phyloP scores from a whole-genome alignment of 192 early-diverging fungal species.

The Rhizophagus sp. region DNA sequence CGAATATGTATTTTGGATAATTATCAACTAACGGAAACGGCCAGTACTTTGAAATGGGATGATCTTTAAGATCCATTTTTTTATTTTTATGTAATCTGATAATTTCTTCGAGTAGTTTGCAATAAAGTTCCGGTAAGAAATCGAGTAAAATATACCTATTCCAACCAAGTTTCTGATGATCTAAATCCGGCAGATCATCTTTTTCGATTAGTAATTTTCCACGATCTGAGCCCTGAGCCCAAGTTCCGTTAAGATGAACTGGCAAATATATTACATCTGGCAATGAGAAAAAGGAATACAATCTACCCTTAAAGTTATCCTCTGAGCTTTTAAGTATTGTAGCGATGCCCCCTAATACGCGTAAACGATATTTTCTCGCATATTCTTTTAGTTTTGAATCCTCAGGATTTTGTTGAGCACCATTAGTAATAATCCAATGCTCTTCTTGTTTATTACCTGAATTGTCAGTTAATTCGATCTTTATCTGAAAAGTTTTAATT shows the following conservation, averaged over 20 bases:
- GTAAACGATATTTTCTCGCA: slow-evolving; percentile 9
- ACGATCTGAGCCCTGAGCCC: slow-evolving; percentile 21
- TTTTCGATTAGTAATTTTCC: slow-evolving; percentile 14
- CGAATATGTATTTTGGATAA: not conserved
- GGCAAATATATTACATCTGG: not conserved
- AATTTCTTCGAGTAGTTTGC: not conserved
- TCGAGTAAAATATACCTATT: slow-evolving; percentile 16
- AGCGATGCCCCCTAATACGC: slow-evolving; percentile 16
- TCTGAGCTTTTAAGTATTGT: not conserved
- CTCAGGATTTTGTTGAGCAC: not conserved
- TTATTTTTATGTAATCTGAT: not conserved
- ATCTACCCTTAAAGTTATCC: not conserved
- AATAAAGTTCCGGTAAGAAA: slow-evolving; percentile 5
- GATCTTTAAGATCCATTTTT: not conserved
- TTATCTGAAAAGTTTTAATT: slow-evolving; percentile 3
- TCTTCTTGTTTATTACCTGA: not conserved
- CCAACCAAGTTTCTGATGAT: slow-evolving; percentile 22
- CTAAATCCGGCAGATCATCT: not conserved
- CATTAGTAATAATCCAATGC: slow-evolving; percentile 1
- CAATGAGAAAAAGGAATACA: slow-evolving; percentile 5
- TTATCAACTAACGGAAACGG: not conserved
- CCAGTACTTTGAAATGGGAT: not conserved
- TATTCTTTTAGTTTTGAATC: not conserved
- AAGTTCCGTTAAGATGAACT: slow-evolving; percentile 19
- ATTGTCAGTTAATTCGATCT: not conserved